Percentiles rank a stretch among this genome's conserved stretches.
These are phyloP conservation scores for Hanseniaspora guilliermondii DNA, from an alignment of 805 yeast genomes.

Conservation along the genomic window DNA sequence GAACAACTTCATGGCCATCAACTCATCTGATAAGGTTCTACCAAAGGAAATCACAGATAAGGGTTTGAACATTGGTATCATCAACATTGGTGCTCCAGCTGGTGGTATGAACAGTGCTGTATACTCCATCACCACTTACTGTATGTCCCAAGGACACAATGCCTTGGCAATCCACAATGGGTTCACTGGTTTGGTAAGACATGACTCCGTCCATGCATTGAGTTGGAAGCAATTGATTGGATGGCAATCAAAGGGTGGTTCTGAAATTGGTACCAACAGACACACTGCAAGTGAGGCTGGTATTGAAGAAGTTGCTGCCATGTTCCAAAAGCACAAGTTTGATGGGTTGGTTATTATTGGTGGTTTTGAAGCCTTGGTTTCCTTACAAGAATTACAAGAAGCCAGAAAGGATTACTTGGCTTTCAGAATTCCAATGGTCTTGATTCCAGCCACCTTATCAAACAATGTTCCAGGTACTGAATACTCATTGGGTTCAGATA, in stretches of 20 bases:
- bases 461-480: slow-evolving; percentile 99
- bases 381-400: slow-evolving; percentile 51
- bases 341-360: slow-evolving; percentile 67
- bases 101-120: slow-evolving; percentile 72
- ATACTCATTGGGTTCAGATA: slow-evolving; percentile 87
- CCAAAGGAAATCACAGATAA: slow-evolving; percentile 44
- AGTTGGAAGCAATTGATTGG: slow-evolving; percentile 59
- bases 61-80: slow-evolving; percentile 49
- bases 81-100: slow-evolving; percentile 72
- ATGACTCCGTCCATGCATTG: slow-evolving; percentile 47
- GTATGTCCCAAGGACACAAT: slow-evolving; percentile 63
- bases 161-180: slow-evolving; percentile 66
- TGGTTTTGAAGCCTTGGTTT: slow-evolving; percentile 70
- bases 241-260: slow-evolving; percentile 67
- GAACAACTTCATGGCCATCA: slow-evolving; percentile 55
- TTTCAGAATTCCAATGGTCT: slow-evolving; percentile 85
- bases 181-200: slow-evolving; percentile 54
- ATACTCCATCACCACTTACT: slow-evolving; percentile 59
- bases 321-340: slow-evolving; percentile 53
- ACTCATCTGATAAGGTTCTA: slow-evolving; percentile 53
- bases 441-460: slow-evolving; percentile 90
- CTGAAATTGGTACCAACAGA: slow-evolving; percentile 73
- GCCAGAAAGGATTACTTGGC: slow-evolving; percentile 57
- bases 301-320: slow-evolving; percentile 58
- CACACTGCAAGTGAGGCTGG: slow-evolving; percentile 52